Base-by-base conservation (phyloP, 2,329 filamentous ascomycete genomes). In the Elsinoe arachidis region DNA sequence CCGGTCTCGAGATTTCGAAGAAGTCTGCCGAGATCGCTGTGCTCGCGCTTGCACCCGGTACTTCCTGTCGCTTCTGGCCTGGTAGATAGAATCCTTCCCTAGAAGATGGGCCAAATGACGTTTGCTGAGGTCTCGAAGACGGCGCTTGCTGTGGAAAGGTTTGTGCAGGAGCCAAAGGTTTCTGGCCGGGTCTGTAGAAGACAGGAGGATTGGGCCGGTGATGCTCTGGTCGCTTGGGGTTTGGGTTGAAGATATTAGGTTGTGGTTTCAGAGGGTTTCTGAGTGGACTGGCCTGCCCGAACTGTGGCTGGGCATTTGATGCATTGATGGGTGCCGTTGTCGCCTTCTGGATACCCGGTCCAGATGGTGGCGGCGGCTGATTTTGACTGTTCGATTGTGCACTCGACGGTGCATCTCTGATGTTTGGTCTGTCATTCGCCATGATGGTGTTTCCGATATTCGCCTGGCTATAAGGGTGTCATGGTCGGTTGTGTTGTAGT, bases 241-340 rank as follows among this genome's bases (percentile, higher is more conserved):
- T 77, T 15, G 71, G 66, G 57, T 80, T 79, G 70, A 81, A 81
- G 5, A 76, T 70, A 60, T 75, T 69, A 26, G 67, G 67, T 55
- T 69, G 66, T 63, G 76, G 65, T 38, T 44, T 57, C 66, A 72
- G 63, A 61, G 78, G 71, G 66, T 77, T 74, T 62, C 79, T 73
- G 58, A 84, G 69, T 14, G 80, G 79, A 60, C 80, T 83, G 1
- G 82, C 74, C 63, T 79, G 78, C 54, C 82, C 82, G 64, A 84
- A 85, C 63, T 83, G 76, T 38, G 78, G 73, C 33, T 65, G 64
- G 14, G 56, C 38, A 43, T 55, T 47, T 47, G 55, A 23, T 11
- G 41, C 37, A 46, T 54, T 41, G 10, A n/a, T 17, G 17, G 23
- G 39, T n/a, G 41, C 33, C 11, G 34, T 35, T 14, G 58, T 33